A percentile compares a stretch with the other conserved stretches of the same genome.
phyloP scores from a whole-genome alignment of 2,329 filamentous ascomycete genomes.

The Penicillium vulpinum region DNA sequence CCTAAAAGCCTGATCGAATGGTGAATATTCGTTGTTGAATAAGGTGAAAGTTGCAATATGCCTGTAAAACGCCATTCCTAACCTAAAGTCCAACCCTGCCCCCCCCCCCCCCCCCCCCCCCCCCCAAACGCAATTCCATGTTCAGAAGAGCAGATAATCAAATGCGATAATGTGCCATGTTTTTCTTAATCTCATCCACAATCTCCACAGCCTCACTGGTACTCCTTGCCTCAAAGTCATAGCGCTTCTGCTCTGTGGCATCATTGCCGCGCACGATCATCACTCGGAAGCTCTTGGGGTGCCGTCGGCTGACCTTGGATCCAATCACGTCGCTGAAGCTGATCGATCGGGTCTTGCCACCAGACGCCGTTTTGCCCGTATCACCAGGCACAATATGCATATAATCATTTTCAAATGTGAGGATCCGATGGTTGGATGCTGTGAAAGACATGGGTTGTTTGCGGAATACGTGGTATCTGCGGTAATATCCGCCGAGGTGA shows the following conservation, averaged over 20 bases:
- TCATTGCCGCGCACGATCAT: constrained; percentile 62
- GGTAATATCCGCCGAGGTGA: constrained; percentile 53
- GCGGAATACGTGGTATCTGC: constrained; percentile 63
- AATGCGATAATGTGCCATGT: constrained; percentile 50
- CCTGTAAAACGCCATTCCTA: neutral
- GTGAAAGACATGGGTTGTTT: constrained; percentile 67
- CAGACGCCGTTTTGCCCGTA: constrained; percentile 55
- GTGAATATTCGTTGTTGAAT: neutral
- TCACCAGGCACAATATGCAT: constrained; percentile 64
- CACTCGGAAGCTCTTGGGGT: constrained; percentile 64
- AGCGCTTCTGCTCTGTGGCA: constrained; percentile 64
- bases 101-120: too few species aligned
- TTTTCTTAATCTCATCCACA: constrained; percentile 63
- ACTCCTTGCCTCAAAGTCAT: constrained; percentile 64
- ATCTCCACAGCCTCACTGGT: constrained; percentile 61
- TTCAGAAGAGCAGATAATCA: constrained; percentile 21
- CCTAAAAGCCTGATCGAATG: neutral
- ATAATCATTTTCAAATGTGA: constrained; percentile 66
- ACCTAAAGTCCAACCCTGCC: neutral
- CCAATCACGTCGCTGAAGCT: constrained; percentile 65
- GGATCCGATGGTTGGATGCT: constrained; percentile 59
- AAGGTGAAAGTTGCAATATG: neutral
- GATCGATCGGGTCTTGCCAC: constrained; percentile 61
- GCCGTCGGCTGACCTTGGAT: constrained; percentile 64
- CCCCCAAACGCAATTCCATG: neutral